phyloP scores from a whole-genome alignment of 2,329 filamentous ascomycete genomes.

The Stagonosporopsis rhizophila region DNA sequence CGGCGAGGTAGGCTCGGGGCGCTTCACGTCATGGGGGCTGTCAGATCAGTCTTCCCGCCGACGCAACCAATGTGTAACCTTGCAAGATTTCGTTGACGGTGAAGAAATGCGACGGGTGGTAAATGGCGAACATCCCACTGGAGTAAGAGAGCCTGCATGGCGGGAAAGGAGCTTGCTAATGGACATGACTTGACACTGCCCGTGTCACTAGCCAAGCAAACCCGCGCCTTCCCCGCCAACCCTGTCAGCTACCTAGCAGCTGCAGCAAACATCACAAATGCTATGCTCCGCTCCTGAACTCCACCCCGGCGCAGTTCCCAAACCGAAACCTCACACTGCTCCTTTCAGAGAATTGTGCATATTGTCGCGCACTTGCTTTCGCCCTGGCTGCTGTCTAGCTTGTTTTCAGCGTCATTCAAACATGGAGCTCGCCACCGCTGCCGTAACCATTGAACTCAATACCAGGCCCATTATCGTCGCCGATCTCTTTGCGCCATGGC shows the following conservation, averaged over 20 bases:
- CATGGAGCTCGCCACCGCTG: constrained; percentile 23
- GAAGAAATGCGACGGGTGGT: background rate
- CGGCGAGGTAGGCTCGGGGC: constrained; percentile 14
- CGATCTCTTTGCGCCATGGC: constrained; percentile 21
- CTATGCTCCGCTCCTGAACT: constrained; percentile 10
- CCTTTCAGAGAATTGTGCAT: constrained; percentile 21
- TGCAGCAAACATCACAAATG: constrained; percentile 19
- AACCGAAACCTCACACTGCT: constrained; percentile 12
- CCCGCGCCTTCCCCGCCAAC: constrained; percentile 18
- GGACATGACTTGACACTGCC: constrained; percentile 16
- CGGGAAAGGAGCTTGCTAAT: constrained; percentile 18
- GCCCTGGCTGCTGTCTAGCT: constrained; percentile 24
- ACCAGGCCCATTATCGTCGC: constrained; percentile 22
- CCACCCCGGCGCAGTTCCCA: background rate
- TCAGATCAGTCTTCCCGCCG: background rate
- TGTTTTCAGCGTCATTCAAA: constrained; percentile 14
- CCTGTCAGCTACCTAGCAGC: constrained; percentile 19
- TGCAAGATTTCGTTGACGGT: background rate
- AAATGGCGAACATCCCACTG: constrained; percentile 21
- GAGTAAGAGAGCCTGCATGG: constrained; percentile 9
- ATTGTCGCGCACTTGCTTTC: constrained; percentile 6
- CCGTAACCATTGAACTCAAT: constrained; percentile 21
- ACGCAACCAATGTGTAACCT: constrained; percentile 1
- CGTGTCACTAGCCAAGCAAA: constrained; percentile 17
- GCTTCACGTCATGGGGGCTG: background rate